These are phyloP conservation scores for Dacryopinax primogenitus DNA, from an alignment of 768 basidiomycete genomes.

Conservation along the genomic window DNA sequence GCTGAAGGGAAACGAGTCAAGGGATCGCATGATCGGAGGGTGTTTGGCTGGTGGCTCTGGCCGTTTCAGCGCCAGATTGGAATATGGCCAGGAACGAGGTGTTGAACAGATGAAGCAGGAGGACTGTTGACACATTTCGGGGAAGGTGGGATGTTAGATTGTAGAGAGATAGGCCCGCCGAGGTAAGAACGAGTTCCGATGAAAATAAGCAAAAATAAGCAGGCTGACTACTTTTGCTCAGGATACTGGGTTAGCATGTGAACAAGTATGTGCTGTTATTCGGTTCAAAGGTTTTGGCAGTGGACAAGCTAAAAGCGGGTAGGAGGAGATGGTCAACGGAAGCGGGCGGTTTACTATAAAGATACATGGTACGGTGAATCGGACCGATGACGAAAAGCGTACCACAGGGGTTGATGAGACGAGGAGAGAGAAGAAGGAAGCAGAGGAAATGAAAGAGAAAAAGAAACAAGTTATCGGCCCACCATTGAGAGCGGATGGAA, in stretches of 20 bases:
- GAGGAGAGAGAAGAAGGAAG: background rate
- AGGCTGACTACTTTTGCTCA: background rate
- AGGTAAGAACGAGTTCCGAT: too few relatives aligned
- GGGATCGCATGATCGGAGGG: too few relatives aligned
- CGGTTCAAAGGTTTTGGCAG: background rate
- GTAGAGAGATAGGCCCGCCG: too few relatives aligned
- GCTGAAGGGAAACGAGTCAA: too few relatives aligned
- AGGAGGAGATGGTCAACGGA: background rate
- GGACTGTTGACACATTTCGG: too few relatives aligned
- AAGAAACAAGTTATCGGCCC: conserved; percentile 9
- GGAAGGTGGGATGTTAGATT: too few relatives aligned
- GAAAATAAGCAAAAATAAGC: background rate
- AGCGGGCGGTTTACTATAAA: background rate
- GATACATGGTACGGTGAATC: background rate
- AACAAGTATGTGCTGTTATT: too few relatives aligned
- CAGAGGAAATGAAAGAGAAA: background rate
- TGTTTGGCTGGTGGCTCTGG: too few relatives aligned
- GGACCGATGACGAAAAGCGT: background rate
- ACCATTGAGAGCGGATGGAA: background rate
- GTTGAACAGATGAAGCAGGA: too few relatives aligned
- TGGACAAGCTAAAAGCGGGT: background rate
- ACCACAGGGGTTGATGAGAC: background rate
- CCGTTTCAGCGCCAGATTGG: too few relatives aligned
- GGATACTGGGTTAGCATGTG: background rate
- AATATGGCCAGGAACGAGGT: background rate